Conservation (phyloP, 1,139 yeast species). For the Diutina catenulata region DNA sequence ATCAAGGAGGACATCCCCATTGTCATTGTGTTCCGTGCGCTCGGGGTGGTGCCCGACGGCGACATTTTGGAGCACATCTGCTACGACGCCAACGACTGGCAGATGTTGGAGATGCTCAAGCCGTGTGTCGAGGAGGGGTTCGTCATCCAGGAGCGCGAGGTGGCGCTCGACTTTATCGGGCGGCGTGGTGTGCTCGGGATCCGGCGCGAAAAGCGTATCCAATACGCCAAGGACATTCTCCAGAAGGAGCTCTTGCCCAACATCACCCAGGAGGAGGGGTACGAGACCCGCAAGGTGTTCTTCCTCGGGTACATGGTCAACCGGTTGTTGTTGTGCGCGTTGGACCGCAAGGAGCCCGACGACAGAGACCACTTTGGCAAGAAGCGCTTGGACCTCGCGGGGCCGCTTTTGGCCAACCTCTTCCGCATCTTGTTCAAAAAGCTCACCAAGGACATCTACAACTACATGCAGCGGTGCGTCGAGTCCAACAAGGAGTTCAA, state of each 20-base stretch:
- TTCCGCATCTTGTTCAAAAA: constrained; percentile 92
- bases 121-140: constrained; percentile 99
- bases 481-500: constrained; percentile 96
- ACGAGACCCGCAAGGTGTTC: constrained; percentile 92
- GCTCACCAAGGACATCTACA: constrained; percentile 85
- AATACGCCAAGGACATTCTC: constrained; percentile 90
- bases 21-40: constrained; percentile 91
- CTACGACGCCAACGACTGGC: constrained; percentile 97
- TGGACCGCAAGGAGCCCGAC: constrained; percentile 95
- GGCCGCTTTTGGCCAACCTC: constrained; percentile 89
- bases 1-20: constrained; percentile 95
- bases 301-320: constrained; percentile 97
- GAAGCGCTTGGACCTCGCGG: constrained; percentile 95
- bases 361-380: constrained; percentile 99
- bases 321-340: constrained; percentile 84
- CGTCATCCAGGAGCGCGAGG: constrained; percentile 95
- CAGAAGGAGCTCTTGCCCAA: constrained; percentile 95
- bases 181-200: constrained; percentile 97
- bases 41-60: constrained; percentile 98
- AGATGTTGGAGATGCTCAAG: constrained; percentile 96
- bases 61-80: constrained; percentile 97
- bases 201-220: constrained; percentile 94
- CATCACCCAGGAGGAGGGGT: constrained; percentile 95
- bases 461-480: constrained; percentile 98
- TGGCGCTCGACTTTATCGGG: constrained; percentile 94